Conservation (phyloP, 1,284 basidiomycete species). For the Tilletia setariae region DNA sequence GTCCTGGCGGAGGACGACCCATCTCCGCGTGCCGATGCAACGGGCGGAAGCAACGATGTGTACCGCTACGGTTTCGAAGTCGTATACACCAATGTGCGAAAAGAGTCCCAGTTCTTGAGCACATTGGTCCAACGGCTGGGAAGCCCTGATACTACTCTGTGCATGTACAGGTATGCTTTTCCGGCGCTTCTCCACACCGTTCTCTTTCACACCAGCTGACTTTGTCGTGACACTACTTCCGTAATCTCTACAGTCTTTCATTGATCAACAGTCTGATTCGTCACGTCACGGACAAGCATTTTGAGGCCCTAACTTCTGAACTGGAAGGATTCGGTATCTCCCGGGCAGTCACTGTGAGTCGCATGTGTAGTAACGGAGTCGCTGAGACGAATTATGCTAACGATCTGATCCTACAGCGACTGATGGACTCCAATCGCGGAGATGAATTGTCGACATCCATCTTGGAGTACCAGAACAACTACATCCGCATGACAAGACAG, state of each 20-base stretch:
- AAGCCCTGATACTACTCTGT: constrained; percentile 50
- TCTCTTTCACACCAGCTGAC: constrained; percentile 25
- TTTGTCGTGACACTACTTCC: not conserved
- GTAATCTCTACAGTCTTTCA: constrained; percentile 29
- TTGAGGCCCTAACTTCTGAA: constrained; percentile 73
- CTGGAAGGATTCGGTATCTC: constrained; percentile 76
- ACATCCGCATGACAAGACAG: constrained; percentile 74
- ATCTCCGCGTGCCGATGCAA: not conserved
- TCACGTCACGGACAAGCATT: constrained; percentile 70
- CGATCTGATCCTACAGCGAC: constrained; percentile 16
- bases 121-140: constrained; percentile 47
- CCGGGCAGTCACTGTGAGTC: constrained; percentile 60
- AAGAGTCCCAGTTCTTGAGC: constrained; percentile 43
- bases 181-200: constrained; percentile 20
- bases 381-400: not conserved
- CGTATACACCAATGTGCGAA: constrained; percentile 41
- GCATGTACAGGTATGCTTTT: constrained; percentile 30
- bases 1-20: constrained; percentile 1
- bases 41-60: constrained; percentile 16
- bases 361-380: constrained; percentile 4
- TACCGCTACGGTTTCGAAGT: constrained; percentile 47
- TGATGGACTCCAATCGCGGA: constrained; percentile 76
- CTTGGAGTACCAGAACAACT: constrained; percentile 85
- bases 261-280: constrained; percentile 79
- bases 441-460: constrained; percentile 82